phyloP scores from a whole-genome alignment of 495 filamentous ascomycete species.

The Talaromyces proteolyticus region DNA sequence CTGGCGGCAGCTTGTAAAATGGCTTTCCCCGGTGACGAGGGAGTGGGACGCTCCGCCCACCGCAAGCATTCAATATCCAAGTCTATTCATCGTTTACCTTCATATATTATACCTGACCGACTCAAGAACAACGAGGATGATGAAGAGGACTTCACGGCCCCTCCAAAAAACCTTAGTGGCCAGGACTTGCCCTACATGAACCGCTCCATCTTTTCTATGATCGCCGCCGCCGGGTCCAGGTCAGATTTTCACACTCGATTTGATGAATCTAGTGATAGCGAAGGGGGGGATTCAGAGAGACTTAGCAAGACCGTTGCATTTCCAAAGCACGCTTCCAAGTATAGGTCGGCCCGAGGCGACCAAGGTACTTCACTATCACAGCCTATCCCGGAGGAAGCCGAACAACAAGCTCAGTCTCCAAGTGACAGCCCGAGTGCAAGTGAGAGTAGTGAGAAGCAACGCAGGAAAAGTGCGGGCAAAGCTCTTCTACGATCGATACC shows the following conservation, averaged over 20 bases:
- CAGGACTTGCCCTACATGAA: conserved; percentile 66
- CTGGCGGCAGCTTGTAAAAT: not conserved
- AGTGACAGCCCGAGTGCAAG: not conserved
- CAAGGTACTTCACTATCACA: conserved; percentile 3
- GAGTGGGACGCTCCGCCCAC: conserved; percentile 27
- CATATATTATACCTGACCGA: conserved; percentile 72
- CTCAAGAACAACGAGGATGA: conserved; percentile 68
- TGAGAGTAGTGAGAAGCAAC: conserved; percentile 40
- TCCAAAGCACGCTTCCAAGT: not conserved
- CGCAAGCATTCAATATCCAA: conserved; percentile 56
- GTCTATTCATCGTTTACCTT: conserved; percentile 48
- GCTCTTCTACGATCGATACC: conserved; percentile 54
- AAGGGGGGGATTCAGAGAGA: conserved; percentile 46
- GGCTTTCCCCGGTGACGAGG: conserved; percentile 22
- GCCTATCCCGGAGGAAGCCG: conserved; percentile 6
- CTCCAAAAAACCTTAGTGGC: conserved; percentile 34
- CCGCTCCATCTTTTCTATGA: conserved; percentile 90
- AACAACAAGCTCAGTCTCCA: not conserved
- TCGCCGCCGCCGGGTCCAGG: conserved; percentile 80
- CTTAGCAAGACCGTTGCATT: not conserved
- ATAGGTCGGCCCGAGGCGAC: not conserved
- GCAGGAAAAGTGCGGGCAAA: conserved; percentile 55
- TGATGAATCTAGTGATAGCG: conserved; percentile 78
- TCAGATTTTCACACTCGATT: conserved; percentile 77
- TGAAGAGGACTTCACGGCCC: conserved; percentile 68